A percentile compares a stretch with the other conserved stretches of the same genome.
Conservation (phyloP, 2,329 filamentous ascomycete genomes). For the Botrytis paeoniae region DNA sequence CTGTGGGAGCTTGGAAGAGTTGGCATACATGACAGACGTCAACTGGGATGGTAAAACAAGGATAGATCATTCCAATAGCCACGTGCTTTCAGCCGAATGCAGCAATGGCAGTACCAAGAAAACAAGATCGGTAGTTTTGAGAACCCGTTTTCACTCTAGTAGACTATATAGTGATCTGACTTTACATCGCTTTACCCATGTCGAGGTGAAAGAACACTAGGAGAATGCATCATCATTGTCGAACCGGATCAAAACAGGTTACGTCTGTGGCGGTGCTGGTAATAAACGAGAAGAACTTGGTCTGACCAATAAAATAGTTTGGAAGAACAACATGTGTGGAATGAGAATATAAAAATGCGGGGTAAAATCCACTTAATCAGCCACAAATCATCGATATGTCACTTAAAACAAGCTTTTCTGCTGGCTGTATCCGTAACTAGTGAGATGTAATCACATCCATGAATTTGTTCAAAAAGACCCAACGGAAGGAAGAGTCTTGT, state of each 20-base stretch:
- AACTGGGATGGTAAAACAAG: neutral
- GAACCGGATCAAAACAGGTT: neutral
- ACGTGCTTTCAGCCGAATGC: neutral
- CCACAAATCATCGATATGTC: slow-evolving; percentile 4
- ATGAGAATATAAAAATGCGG: neutral
- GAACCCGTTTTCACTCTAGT: neutral
- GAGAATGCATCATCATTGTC: neutral
- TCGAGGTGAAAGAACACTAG: neutral
- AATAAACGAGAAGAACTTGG: neutral
- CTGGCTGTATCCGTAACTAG: neutral
- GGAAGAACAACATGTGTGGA: neutral
- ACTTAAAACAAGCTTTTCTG: slow-evolving; percentile 14
- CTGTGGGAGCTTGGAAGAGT: slow-evolving; percentile 12
- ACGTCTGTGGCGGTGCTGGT: slow-evolving; percentile 2
- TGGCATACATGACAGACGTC: slow-evolving; percentile 15
- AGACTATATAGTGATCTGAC: neutral
- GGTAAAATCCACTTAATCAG: neutral
- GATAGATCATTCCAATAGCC: neutral
- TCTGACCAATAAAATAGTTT: neutral
- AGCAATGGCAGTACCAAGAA: slow-evolving; percentile 1
- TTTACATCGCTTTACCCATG: neutral
- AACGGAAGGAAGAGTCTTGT: neutral
- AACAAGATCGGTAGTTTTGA: neutral
- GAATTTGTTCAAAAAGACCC: neutral
- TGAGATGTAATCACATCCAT: neutral